These are phyloP conservation scores for Hondaea fermentalgiana DNA, from an alignment of 108 stramenopile genomes.

Conservation along the genomic window DNA sequence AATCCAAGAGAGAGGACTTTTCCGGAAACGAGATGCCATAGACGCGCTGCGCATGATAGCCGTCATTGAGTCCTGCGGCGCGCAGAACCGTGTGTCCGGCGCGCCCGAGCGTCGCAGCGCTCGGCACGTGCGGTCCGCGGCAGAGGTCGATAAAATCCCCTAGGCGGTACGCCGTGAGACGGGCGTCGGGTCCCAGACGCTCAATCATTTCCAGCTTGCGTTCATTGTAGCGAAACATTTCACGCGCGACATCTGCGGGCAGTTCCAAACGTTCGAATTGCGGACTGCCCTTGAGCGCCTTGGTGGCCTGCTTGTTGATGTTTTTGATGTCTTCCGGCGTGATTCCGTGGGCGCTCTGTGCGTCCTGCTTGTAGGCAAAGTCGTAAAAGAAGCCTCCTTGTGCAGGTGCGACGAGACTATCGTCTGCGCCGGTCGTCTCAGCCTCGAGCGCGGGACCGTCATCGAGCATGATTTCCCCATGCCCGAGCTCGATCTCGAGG, in stretches of 20 bases:
- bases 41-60: conserved; percentile 57
- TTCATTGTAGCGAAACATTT: not conserved
- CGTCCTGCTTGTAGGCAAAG: not conserved
- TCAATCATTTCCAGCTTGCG: not conserved
- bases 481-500: not conserved
- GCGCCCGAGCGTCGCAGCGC: conserved; percentile 83
- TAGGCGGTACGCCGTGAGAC: conserved; percentile 58
- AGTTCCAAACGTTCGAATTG: not conserved
- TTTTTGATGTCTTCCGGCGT: not conserved
- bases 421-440: not conserved
- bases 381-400: not conserved
- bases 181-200: not conserved
- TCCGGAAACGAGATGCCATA: conserved; percentile 96
- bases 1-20: conserved; percentile 75
- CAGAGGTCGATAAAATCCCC: conserved; percentile 95
- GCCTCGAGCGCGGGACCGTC: not conserved
- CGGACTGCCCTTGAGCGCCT: not conserved
- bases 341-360: not conserved
- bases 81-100: conserved; percentile 76
- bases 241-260: not conserved
- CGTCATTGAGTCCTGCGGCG: conserved; percentile 69
- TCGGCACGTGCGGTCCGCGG: conserved; percentile 87
- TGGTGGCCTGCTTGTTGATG: not conserved
- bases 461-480: not conserved
- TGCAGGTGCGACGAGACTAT: not conserved